phyloP scores from a whole-genome alignment of 495 filamentous ascomycete species.

The Aspergillus bridgeri region DNA sequence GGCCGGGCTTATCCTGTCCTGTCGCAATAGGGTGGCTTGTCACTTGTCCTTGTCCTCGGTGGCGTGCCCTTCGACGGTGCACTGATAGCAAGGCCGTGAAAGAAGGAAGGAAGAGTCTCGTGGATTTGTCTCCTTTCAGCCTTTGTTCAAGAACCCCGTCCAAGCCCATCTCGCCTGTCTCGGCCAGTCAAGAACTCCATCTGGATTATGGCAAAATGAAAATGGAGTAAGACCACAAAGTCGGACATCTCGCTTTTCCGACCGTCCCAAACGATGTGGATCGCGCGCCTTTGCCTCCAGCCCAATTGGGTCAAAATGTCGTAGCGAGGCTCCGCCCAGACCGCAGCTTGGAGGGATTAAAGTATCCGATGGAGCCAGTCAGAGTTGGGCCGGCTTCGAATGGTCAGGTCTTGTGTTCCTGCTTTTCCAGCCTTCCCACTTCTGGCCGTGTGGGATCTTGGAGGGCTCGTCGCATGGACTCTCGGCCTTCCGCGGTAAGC shows the following conservation, averaged over 20 bases:
- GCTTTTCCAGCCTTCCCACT: conserved; percentile 1
- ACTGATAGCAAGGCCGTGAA: background rate
- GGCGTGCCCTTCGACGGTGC: too few relatives aligned
- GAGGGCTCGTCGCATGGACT: background rate
- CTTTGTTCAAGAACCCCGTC: background rate
- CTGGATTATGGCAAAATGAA: background rate
- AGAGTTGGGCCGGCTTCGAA: background rate
- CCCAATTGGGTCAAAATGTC: conserved; percentile 14
- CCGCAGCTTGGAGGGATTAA: conserved; percentile 26
- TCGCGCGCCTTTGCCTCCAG: conserved; percentile 4
- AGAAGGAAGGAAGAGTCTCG: background rate
- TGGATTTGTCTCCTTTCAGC: background rate
- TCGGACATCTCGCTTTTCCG: conserved; percentile 8
- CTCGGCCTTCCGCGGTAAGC: background rate
- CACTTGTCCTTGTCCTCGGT: too few relatives aligned
- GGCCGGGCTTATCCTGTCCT: background rate
- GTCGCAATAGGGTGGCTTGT: too few relatives aligned
- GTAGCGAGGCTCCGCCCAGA: conserved; percentile 25
- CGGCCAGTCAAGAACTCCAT: background rate
- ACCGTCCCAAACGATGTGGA: conserved; percentile 19
- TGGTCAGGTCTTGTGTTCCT: conserved; percentile 13
- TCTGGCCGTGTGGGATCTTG: background rate
- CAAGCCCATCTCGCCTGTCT: background rate
- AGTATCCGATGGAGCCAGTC: conserved; percentile 16
- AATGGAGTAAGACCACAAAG: conserved; percentile 3